Evolutionary conservation across 768 basidiomycete genomes (phyloP), one percentile per base, ranked within the genome.

Genomic region (Pisolithus tinctorius): DNA sequence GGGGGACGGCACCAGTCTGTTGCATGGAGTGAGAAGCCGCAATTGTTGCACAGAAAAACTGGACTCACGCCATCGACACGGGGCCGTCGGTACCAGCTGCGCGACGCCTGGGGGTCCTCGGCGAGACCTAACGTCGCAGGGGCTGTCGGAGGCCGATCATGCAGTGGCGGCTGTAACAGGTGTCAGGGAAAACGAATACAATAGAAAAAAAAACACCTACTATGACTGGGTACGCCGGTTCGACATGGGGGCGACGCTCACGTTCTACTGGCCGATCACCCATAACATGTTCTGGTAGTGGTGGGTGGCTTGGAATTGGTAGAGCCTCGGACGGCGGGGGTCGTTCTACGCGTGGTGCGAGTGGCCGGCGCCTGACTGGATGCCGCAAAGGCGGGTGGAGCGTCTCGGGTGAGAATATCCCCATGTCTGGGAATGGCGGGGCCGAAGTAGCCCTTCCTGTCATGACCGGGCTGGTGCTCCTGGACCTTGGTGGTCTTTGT

Each of bases 381-480:
- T 41, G 55, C 7, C 54, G 42, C 2, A 55, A 56, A 36, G n/a
- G 50, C 2, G 31, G n/a, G 30, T 63, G 58, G 9, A 50, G 23
- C 0, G 36, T 49, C 39, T 63, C 60, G 9, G 67, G 65, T 1
- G 52, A 56, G 48, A 56, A 69, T 1, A 41, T 49, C 6, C 48
- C 55, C 10, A 59, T 55, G 10, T 60, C 63, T 4, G 52, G 56
- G 16, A 60, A 55, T 17, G 65, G 68, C 40, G 64, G 63, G 8
- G 72, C 69, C 2, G 59, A 59, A 0, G 61, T 56, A 9, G 55
- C 53, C 34, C 56, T 50, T 56, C 52, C 60, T 60, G 43, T 58
- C 56, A 34, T 13, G 11, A 48, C 47, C 1, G 76, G 75, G 54
- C 73, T 74, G 16, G 71, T 60, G 38, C 74, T 77, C 47, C 73